Conservation (phyloP, 192 early-diverging fungal genomes). For the Coemansia aciculifera region DNA sequence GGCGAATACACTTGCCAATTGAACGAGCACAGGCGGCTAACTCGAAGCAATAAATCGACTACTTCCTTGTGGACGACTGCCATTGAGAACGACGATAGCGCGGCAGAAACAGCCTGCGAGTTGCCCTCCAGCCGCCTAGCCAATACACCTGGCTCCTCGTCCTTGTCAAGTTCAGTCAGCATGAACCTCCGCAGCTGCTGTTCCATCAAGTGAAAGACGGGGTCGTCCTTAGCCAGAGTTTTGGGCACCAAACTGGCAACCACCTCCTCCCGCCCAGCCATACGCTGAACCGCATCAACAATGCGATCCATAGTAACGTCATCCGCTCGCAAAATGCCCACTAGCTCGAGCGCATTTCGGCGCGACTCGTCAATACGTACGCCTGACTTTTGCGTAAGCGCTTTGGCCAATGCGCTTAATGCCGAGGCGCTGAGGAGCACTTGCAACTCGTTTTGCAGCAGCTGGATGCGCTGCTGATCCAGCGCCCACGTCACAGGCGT, state of each 20-base stretch:
- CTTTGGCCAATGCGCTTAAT: conserved; percentile 18
- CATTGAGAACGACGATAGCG: conserved; percentile 19
- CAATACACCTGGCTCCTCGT: conserved; percentile 11
- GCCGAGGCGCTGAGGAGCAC: conserved; percentile 27
- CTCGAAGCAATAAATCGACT: conserved; percentile 15
- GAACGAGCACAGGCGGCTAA: conserved; percentile 31
- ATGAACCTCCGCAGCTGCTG: conserved; percentile 25
- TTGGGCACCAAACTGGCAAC: conserved; percentile 24
- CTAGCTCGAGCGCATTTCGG: conserved; percentile 7
- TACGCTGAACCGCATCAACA: conserved; percentile 4
- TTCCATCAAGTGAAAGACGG: conserved; percentile 29
- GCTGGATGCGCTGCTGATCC: conserved; percentile 27
- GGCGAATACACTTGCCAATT: conserved; percentile 44
- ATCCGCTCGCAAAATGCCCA: conserved; percentile 18
- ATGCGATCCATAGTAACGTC: conserved; percentile 32
- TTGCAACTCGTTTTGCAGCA: conserved; percentile 43
- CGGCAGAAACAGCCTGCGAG: background rate
- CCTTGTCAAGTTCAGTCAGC: conserved; percentile 16
- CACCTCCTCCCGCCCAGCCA: background rate
- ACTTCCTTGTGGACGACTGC: conserved; percentile 16
- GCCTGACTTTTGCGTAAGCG: background rate
- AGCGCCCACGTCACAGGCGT: conserved; percentile 25
- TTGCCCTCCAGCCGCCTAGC: conserved; percentile 12
- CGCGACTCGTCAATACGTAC: background rate
- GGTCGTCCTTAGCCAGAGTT: conserved; percentile 34